A percentile compares a stretch with the other conserved stretches of the same genome.
Conservation (phyloP, 768 basidiomycete species). For the Clathrus columnatus region DNA sequence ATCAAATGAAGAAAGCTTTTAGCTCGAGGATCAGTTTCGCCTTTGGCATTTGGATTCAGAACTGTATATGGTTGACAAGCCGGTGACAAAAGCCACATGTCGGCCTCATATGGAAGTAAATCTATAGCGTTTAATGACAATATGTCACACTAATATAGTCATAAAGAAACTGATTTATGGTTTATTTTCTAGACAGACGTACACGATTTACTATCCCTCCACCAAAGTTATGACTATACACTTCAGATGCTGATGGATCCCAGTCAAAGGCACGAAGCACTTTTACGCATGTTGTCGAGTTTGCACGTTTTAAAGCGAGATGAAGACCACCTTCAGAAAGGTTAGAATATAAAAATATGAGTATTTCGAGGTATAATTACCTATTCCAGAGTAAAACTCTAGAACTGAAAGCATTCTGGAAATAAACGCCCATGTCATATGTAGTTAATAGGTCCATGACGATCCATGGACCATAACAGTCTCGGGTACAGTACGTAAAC, state of each 20-base stretch:
- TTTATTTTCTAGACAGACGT: slow-evolving; percentile 12
- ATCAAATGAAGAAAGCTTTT: slow-evolving; percentile 68
- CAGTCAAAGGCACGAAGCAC: slow-evolving; percentile 73
- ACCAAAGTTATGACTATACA: slow-evolving; percentile 58
- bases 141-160: slow-evolving; percentile 45
- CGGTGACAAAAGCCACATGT: slow-evolving; percentile 73
- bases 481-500: no score
- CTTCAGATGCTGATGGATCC: slow-evolving; percentile 66
- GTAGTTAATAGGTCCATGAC: no score
- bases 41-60: slow-evolving; percentile 64
- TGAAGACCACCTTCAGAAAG: slow-evolving; percentile 56
- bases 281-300: slow-evolving; percentile 27
- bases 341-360: not conserved
- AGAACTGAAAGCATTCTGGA: slow-evolving; percentile 19
- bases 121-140: slow-evolving; percentile 40
- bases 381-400: slow-evolving; percentile 80
- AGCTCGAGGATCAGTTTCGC: slow-evolving; percentile 63
- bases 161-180: not conserved
- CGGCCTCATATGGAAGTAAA: slow-evolving; percentile 40
- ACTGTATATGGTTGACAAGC: slow-evolving; percentile 82
- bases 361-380: slow-evolving; percentile 26
- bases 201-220: slow-evolving; percentile 43
- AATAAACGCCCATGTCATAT: no score
- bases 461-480: no score
- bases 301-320: slow-evolving; percentile 50